Evolutionary conservation across 1,284 basidiomycete genomes (phyloP).

Genomic region (Pholiota adiposa): DNA sequence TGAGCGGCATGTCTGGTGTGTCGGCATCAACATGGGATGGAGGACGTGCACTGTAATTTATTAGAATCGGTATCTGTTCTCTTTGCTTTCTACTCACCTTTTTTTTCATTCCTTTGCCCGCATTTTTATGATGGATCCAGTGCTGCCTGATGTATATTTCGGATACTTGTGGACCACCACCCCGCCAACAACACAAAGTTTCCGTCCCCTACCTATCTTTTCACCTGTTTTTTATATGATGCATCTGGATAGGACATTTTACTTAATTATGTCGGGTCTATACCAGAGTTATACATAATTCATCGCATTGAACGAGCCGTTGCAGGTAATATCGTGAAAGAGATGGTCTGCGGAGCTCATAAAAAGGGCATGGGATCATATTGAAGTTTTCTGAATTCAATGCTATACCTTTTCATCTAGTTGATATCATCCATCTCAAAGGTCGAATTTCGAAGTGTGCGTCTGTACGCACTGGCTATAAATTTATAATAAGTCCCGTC

Average conservation of each 20-base stretch:
- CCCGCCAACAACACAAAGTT: not conserved
- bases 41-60: slow-evolving; percentile 44
- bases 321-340: no score
- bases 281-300: slow-evolving; percentile 22
- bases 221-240: slow-evolving; percentile 25
- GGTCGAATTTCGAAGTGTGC: no score
- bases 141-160: slow-evolving; percentile 22
- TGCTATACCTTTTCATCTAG: no score
- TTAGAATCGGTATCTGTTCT: slow-evolving; percentile 18
- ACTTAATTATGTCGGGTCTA: slow-evolving; percentile 26
- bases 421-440: no score
- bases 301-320: slow-evolving; percentile 24
- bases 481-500: no score
- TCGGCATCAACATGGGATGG: slow-evolving; percentile 39
- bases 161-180: slow-evolving; percentile 1
- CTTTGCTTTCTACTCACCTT: slow-evolving; percentile 18
- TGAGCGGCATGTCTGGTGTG: slow-evolving; percentile 25
- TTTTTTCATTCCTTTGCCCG: slow-evolving; percentile 4
- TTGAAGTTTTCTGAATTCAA: no score
- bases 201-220: slow-evolving; percentile 7
- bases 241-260: slow-evolving; percentile 35
- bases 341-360: no score
- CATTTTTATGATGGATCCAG: slow-evolving; percentile 16
- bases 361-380: no score
- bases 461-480: no score